These are phyloP conservation scores for Cylindrodendrum hubeiense DNA, from an alignment of 2,329 filamentous ascomycete genomes.

Conservation along the genomic window DNA sequence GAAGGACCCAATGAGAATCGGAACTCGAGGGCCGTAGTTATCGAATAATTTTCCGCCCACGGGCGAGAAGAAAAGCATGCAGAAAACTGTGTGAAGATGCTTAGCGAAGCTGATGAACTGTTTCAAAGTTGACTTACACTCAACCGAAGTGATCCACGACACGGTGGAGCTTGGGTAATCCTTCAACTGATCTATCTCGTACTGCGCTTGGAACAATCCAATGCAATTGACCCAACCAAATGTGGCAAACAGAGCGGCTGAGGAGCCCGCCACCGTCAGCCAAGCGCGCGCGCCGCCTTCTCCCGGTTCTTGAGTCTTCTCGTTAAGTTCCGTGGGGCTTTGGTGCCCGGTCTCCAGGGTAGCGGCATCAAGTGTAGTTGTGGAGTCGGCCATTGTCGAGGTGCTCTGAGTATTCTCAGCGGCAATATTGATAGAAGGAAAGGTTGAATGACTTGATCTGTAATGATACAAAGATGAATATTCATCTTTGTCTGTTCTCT, in stretches of 20 bases:
- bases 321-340: not conserved
- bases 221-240: slow-evolving; percentile 46
- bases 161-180: slow-evolving; percentile 58
- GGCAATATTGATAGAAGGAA: too few species aligned
- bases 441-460: not conserved
- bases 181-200: slow-evolving; percentile 56
- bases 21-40: slow-evolving; percentile 65
- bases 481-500: not conserved
- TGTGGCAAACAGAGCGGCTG: slow-evolving; percentile 36
- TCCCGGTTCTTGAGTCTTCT: slow-evolving; percentile 1
- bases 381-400: too few species aligned
- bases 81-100: slow-evolving; percentile 31
- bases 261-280: slow-evolving; percentile 34
- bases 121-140: slow-evolving; percentile 41
- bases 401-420: not conserved
- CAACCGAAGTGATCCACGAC: slow-evolving; percentile 64
- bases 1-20: slow-evolving; percentile 62
- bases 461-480: not conserved
- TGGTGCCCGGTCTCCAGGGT: slow-evolving; percentile 28
- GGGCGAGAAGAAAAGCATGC: slow-evolving; percentile 49
- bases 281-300: slow-evolving; percentile 31
- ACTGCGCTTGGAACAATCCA: slow-evolving; percentile 65
- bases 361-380: slow-evolving; percentile 17
- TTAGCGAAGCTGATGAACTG: not conserved
- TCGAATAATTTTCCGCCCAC: slow-evolving; percentile 62